Evolutionary conservation across 306 rosid species (phyloP), one percentile per base, ranked within the genome.

Genomic region (Rosa lucieae): DNA sequence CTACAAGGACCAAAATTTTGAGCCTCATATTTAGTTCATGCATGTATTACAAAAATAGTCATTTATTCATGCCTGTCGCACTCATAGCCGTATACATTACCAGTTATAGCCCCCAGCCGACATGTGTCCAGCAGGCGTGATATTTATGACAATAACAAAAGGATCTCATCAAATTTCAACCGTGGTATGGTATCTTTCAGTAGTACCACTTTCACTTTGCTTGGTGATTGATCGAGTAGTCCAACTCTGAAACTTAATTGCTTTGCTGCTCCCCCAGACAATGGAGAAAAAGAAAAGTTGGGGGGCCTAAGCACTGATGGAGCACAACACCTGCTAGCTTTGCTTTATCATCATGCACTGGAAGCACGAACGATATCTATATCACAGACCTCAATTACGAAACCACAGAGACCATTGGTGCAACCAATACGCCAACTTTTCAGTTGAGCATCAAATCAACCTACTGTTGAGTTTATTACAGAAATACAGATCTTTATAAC

Each of bases 71-170:
- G 32, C 32, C 5, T 10, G 14, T 63, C 69, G 46, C 35, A 65
- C 23, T 65, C 46, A 15, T 65, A 65, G 69, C 11, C 43, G 43
- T 65, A 35, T 65, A 14, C 10, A 32, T 63, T 63, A 13, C 43
- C 63, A 37, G 53, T 63, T 6, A 43, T 17, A 23, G 58, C 74
- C 53, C 85, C 76, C 44, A 73, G 40, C 32, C 43, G 29, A 79
- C 85, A 82, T n/a, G 73, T 91, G 87, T 82, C 89, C 5, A 47
- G 4, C 48, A 5, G 32, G 78, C 77, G 67, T 78, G 82, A 79
- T 76, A 18, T 69, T 23, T 51, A 59, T 42, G 80, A 46, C 35
- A 66, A 46, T 69, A 51, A 80, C 68, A 70, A 58, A 58, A 49
- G 55, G 13, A 20, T 56, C 84, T 52, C 67, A 76, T 56, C 48